Evolutionary conservation across 371 early-diverging fungal species (phyloP).

Genomic region (Lichtheimia corymbifera): DNA sequence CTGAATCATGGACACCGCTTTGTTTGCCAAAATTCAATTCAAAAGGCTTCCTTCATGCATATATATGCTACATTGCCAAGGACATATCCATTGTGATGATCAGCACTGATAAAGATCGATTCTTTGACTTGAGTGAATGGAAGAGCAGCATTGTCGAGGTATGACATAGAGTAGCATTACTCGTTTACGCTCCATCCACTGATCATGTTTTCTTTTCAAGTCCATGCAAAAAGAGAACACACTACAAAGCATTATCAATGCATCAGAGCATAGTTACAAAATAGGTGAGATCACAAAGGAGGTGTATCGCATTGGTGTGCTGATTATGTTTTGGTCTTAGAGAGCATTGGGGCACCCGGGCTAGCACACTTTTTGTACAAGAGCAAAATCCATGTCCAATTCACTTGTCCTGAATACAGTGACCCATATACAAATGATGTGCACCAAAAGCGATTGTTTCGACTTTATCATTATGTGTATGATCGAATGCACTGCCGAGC

Average conservation of each 20-base stretch:
- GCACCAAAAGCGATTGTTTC: slow-evolving; percentile 53
- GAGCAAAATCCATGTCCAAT: slow-evolving; percentile 68
- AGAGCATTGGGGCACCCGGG: slow-evolving; percentile 67
- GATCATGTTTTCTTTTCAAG: slow-evolving; percentile 1
- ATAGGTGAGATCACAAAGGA: slow-evolving; percentile 20
- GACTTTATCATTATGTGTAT: slow-evolving; percentile 67
- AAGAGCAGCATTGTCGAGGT: slow-evolving; percentile 69
- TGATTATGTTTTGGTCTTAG: slow-evolving; percentile 22
- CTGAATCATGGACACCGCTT: slow-evolving; percentile 93
- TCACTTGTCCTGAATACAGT: slow-evolving; percentile 63
- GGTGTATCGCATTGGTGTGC: not conserved
- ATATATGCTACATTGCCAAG: slow-evolving; percentile 77
- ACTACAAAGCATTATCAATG: slow-evolving; percentile 26
- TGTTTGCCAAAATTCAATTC: slow-evolving; percentile 92
- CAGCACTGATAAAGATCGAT: slow-evolving; percentile 80
- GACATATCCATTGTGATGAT: slow-evolving; percentile 76
- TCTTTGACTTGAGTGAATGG: slow-evolving; percentile 78
- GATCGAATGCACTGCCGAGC: slow-evolving; percentile 64
- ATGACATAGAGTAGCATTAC: not conserved
- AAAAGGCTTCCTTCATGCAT: slow-evolving; percentile 86
- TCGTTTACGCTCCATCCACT: not conserved
- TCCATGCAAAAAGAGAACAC: slow-evolving; percentile 28
- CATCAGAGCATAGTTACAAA: slow-evolving; percentile 35
- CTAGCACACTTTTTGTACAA: slow-evolving; percentile 79
- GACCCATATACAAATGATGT: slow-evolving; percentile 47